These are phyloP conservation scores for Amanita subjunquillea DNA, from an alignment of 768 basidiomycete species.

Conservation along the genomic window DNA sequence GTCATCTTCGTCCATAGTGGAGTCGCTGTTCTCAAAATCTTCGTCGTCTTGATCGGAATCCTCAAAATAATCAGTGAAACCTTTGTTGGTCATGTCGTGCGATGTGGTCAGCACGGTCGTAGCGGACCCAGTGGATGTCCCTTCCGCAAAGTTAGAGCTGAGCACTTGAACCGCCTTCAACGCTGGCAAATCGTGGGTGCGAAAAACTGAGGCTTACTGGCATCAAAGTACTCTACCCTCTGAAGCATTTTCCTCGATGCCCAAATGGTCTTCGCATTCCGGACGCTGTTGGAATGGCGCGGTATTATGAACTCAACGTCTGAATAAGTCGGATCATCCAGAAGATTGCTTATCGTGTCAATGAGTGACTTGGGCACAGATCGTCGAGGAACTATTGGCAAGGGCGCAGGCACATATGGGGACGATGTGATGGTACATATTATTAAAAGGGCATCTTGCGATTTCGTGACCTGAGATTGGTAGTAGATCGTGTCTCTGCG, in stretches of 20 bases:
- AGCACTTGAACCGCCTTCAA: constrained; percentile 38
- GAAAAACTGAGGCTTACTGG: constrained; percentile 33
- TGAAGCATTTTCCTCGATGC: constrained; percentile 59
- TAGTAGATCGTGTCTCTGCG: constrained; percentile 63
- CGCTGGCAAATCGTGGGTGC: background rate
- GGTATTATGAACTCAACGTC: constrained; percentile 78
- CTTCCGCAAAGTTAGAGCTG: constrained; percentile 58
- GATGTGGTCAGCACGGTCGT: constrained; percentile 12
- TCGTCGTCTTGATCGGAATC: constrained; percentile 39
- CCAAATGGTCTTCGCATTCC: constrained; percentile 41
- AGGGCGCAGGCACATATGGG: constrained; percentile 36
- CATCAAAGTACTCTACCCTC: constrained; percentile 70
- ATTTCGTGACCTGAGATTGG: constrained; percentile 37
- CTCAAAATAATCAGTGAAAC: constrained; percentile 33
- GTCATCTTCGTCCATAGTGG: constrained; percentile 2
- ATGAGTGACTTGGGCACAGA: constrained; percentile 58
- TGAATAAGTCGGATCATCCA: constrained; percentile 78
- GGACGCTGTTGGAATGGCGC: constrained; percentile 22
- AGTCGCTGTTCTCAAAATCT: constrained; percentile 9
- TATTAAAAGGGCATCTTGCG: constrained; percentile 63
- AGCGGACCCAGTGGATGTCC: constrained; percentile 19
- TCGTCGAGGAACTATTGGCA: constrained; percentile 33
- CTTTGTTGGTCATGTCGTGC: constrained; percentile 12
- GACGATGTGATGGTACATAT: constrained; percentile 71
- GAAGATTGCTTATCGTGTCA: constrained; percentile 59